Conservation (phyloP, 805 yeast species). For the Maudiozyma turicensis region DNA sequence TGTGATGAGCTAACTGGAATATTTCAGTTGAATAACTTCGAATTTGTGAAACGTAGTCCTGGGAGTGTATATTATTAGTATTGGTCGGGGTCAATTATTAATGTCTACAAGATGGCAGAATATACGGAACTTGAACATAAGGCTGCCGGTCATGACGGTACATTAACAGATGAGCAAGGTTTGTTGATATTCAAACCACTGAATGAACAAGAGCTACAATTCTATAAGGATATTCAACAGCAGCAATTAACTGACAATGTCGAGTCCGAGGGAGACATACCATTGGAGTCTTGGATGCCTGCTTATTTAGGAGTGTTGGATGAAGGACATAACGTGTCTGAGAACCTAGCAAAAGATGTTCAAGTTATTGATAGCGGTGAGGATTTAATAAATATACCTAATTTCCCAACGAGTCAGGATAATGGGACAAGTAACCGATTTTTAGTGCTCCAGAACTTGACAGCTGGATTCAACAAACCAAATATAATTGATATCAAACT, state of each 20-base stretch:
- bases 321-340: constrained; percentile 10
- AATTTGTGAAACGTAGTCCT: background rate
- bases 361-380: background rate
- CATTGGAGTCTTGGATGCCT: constrained; percentile 24
- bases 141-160: constrained; percentile 92
- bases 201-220: constrained; percentile 55
- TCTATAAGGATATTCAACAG: constrained; percentile 39
- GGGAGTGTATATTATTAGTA: background rate
- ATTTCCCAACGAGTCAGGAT: background rate
- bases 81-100: background rate
- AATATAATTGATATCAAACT: constrained; percentile 75
- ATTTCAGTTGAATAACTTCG: too few relatives aligned
- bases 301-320: constrained; percentile 22
- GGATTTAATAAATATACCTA: background rate
- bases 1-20: background rate
- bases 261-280: constrained; percentile 14
- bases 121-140: constrained; percentile 36
- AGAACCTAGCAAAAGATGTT: background rate
- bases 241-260: constrained; percentile 5
- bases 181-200: constrained; percentile 66
- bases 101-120: background rate
- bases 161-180: constrained; percentile 53
- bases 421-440: constrained; percentile 20
- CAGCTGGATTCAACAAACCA: constrained; percentile 54
- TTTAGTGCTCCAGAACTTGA: constrained; percentile 62